phyloP scores from a whole-genome alignment of 345 rosid genomes.

The Viola odorata region DNA sequence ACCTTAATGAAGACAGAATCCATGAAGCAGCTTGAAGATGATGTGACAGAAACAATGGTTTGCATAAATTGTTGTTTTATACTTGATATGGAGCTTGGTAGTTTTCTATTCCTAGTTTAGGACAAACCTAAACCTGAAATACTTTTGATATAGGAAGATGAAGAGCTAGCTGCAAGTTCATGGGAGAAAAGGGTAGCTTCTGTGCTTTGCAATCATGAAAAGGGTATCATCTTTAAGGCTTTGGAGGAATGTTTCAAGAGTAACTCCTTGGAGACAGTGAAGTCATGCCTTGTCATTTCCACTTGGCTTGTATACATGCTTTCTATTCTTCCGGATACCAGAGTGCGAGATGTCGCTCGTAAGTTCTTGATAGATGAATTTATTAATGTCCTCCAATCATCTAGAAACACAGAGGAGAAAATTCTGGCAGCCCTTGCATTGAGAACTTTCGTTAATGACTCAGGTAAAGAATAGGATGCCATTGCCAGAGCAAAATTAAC shows the following conservation, averaged over 20 bases:
- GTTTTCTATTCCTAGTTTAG: neutral
- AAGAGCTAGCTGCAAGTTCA: constrained; percentile 42
- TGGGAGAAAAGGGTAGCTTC: constrained; percentile 61
- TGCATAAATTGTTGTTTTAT: constrained; percentile 4
- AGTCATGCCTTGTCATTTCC: constrained; percentile 47
- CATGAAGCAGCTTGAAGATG: constrained; percentile 20
- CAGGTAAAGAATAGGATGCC: constrained; percentile 25
- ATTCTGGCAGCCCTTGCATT: constrained; percentile 53
- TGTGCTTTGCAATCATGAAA: constrained; percentile 59
- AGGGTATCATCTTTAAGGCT: constrained; percentile 60
- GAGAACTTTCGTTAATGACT: constrained; percentile 47
- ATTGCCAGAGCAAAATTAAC: neutral
- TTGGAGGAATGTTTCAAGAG: constrained; percentile 57
- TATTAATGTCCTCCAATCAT: constrained; percentile 53
- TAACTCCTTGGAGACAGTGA: constrained; percentile 51
- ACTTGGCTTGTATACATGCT: constrained; percentile 60
- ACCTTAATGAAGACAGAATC: constrained; percentile 36
- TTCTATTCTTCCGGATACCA: constrained; percentile 52
- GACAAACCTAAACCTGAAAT: constrained; percentile 3
- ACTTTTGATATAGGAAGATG: constrained; percentile 36
- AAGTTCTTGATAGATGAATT: constrained; percentile 49
- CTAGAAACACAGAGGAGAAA: constrained; percentile 59
- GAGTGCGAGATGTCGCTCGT: constrained; percentile 35
- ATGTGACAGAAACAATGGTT: constrained; percentile 39
- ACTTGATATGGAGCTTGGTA: neutral